Percentiles rank a stretch among this genome's conserved stretches.
phyloP scores from a whole-genome alignment of 352 stramenopile genomes.

The Pythium sp. region DNA sequence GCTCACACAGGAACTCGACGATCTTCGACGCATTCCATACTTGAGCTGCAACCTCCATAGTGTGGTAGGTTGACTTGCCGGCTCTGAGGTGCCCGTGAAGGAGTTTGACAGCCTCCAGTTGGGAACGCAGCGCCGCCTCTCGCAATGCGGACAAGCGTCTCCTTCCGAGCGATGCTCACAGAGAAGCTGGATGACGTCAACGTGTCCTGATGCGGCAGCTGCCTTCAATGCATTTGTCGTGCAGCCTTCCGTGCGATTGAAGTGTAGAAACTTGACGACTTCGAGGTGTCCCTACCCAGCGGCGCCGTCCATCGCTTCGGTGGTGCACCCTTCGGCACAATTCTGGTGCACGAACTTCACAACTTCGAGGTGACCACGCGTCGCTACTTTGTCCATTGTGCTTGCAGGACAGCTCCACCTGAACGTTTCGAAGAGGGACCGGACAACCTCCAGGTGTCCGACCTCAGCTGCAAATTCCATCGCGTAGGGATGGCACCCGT shows the following conservation, averaged over 20 bases:
- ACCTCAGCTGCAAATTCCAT: background rate
- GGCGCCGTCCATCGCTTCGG: background rate
- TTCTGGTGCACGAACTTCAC: background rate
- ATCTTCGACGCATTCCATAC: too few relatives aligned
- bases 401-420: background rate
- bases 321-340: too few relatives aligned
- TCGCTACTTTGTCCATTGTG: background rate
- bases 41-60: too few relatives aligned
- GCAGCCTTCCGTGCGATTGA: background rate
- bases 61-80: too few relatives aligned
- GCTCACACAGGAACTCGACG: too few relatives aligned
- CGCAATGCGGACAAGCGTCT: too few relatives aligned
- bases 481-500: background rate
- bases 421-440: background rate
- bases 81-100: too few relatives aligned
- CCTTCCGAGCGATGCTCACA: too few relatives aligned
- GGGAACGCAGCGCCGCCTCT: too few relatives aligned
- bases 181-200: too few relatives aligned
- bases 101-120: too few relatives aligned
- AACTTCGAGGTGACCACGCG: background rate
- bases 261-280: background rate
- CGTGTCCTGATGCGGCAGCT: background rate
- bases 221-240: background rate
- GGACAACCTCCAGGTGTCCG: constrained; percentile 1
- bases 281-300: background rate